These are phyloP conservation scores for Cetraspora pellucida DNA, from an alignment of 192 early-diverging fungal genomes.

Conservation along the genomic window DNA sequence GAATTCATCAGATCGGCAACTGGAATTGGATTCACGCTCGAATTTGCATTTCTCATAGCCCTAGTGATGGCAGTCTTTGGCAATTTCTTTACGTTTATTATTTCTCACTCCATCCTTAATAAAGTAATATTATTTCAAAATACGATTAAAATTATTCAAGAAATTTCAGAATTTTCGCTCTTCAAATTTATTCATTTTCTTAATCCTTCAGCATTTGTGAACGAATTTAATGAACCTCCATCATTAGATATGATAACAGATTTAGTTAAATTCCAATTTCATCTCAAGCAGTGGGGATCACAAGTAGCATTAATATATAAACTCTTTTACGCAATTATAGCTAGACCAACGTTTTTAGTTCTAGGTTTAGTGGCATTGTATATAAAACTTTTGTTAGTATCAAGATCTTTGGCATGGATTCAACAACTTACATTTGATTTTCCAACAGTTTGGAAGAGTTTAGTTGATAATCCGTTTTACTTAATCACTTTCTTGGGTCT, in stretches of 20 bases:
- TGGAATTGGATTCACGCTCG: neutral
- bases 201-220: slow-evolving; percentile 15
- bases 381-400: slow-evolving; percentile 2
- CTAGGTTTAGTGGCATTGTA: slow-evolving; percentile 17
- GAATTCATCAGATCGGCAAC: slow-evolving; percentile 6
- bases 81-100: neutral
- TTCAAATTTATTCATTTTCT: slow-evolving; percentile 19
- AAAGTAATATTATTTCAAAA: neutral
- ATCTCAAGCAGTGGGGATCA: neutral
- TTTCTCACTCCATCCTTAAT: neutral
- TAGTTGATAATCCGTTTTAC: neutral
- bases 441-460: neutral
- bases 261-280: slow-evolving; percentile 3
- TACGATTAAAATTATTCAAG: neutral
- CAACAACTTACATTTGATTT: neutral
- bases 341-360: neutral
- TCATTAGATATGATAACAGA: neutral
- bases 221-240: slow-evolving; percentile 21
- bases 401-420: neutral
- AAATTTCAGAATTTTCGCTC: slow-evolving; percentile 4
- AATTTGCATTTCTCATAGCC: neutral
- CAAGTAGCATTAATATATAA: neutral
- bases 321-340: slow-evolving; percentile 1
- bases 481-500: slow-evolving; percentile 2
- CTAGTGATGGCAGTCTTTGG: neutral